Percentiles rank a stretch among this genome's conserved stretches.
Conservation (phyloP, 108 stramenopile genomes). For the Schizochytrium sp. region DNA sequence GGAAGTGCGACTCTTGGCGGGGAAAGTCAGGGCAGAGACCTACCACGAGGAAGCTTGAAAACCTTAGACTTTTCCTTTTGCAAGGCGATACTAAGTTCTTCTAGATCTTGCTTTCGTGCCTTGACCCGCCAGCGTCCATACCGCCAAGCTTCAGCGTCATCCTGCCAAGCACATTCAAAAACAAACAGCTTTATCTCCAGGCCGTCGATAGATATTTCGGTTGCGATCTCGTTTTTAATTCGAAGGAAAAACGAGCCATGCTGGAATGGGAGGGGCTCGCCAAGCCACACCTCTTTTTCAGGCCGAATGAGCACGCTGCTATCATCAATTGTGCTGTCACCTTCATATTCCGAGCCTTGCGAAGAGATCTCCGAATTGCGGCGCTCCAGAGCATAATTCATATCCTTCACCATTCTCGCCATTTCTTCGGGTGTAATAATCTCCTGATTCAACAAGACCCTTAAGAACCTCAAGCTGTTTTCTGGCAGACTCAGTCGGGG, state of each 20-base stretch:
- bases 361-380: not conserved
- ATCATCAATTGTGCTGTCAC: not conserved
- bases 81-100: not conserved
- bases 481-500: conserved; percentile 12
- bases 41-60: not conserved
- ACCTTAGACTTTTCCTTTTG: conserved; percentile 14
- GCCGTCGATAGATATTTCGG: not conserved
- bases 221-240: not conserved
- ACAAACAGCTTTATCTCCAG: not conserved
- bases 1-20: not conserved
- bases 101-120: not conserved
- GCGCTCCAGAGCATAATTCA: conserved; percentile 40
- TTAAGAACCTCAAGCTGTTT: not conserved
- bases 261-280: not conserved
- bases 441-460: not conserved
- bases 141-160: not conserved
- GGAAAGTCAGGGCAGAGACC: not conserved
- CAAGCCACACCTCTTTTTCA: conserved; percentile 26
- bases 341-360: not conserved
- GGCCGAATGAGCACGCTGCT: not conserved
- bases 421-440: not conserved
- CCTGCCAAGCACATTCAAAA: conserved; percentile 31
- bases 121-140: conserved; percentile 18
- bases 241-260: conserved; percentile 23
- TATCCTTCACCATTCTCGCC: not conserved